Base-by-base conservation (phyloP, 2,329 filamentous ascomycete species). In the Penicillium sp. region DNA sequence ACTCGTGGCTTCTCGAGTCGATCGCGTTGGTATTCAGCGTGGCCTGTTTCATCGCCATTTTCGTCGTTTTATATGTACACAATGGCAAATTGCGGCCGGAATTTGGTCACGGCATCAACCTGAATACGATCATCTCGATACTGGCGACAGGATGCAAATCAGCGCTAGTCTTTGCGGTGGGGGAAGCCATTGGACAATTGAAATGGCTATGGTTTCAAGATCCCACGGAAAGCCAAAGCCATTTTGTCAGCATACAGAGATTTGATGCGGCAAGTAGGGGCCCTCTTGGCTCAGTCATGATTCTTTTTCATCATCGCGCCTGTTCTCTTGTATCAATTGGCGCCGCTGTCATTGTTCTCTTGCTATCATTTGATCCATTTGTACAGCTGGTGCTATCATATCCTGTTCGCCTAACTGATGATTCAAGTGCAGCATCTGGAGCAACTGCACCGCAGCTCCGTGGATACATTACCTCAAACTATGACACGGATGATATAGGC, bases 241-340 rank as follows among this genome's bases (percentile, higher is more conserved):
- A 14, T 4, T 14, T 36, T 13, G 34, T 36, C 34, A 36, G 34
- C n/a, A 45, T 64, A 9, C 56, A 64, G 31, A 13, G 46, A 1
- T 64, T 60, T 34, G 63, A 66, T 27, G 50, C 56, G 21, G 65
- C 65, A 29, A 65, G 63, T 46, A 54, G 63, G 18, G 65, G 63
- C 4, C 63, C 63, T 9, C 51, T 56, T 24, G 60, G 63, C 9
- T 63, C 60, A 7, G 6, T 59, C 8, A 42, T 36, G 14, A 32
- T 60, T 10, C 5, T 58, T 16, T 22, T 53, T n/a, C 11, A 29
- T 2, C 44, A 56, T 39, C 43, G 36, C 5, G 51, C 44, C 3
- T 54, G 46, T 32, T 51, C 55, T 5, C 45, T 59, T 6, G 55
- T 54, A 4, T 55, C 52, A 5, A 24, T 61, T 10, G 61, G 61